Base-by-base conservation (phyloP, 352 stramenopile species). In the Pythium biforme region DNA sequence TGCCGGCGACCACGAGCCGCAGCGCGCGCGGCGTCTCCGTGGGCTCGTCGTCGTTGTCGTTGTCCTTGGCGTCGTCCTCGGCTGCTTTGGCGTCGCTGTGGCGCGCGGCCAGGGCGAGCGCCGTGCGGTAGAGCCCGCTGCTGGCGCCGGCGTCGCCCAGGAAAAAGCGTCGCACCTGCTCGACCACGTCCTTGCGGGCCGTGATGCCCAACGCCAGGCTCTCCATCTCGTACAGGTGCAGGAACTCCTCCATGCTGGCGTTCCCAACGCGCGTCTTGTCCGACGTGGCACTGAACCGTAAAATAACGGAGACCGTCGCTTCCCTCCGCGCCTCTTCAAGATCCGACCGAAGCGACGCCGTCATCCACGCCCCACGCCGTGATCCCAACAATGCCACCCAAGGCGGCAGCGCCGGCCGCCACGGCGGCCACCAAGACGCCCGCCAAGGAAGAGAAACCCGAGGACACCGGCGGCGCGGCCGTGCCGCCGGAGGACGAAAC, bases 181-280 rank as follows among this genome's bases (percentile, higher is more conserved):
- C 66, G 8, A 77, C 70, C 54, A 90, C 72, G 45, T 90, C 81
- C 43, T 74, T 76, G 20, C 81, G 69, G 14, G 81, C 78, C 27
- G 75, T 90, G 61, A 88, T 79, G 43, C 81, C 81, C 27, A 88
- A 66, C 61, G 81, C 69, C 34, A 90, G 62, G 27, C 81, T 90
- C 72, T 90, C 81, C 81, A 90, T 90, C 74, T 90, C 81, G 60
- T 90, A 90, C 54, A 69, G 60, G 63, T 90, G 81, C 45, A 84
- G 39, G 55, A 90, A 90, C 65, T 88, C 81, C 55, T 85, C 75
- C 76, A 90, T 88, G 31, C 9, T 49, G n/a, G n/a, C n/a, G n/a
- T n/a, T n/a, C n/a, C n/a, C n/a, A n/a, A 45, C 9, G 22, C 19
- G 40, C 19, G 25, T 39, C 20, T 34, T 41, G 29, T 20, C 9